phyloP scores from a whole-genome alignment of 352 stramenopile species.

The Pythium apleroticum region DNA sequence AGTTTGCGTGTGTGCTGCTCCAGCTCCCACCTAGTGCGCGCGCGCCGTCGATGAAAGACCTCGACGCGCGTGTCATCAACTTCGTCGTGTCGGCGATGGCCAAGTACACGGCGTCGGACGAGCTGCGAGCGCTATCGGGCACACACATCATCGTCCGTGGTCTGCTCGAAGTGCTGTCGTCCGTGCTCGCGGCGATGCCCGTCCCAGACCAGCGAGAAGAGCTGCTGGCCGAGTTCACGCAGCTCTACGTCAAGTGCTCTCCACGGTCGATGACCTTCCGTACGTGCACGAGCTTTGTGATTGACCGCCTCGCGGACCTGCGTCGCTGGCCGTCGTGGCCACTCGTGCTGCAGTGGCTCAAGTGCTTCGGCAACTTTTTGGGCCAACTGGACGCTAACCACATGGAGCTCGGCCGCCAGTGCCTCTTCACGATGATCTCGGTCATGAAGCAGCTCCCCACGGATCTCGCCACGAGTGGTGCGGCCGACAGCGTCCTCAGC shows the following conservation, averaged over 20 bases:
- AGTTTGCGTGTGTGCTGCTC: slow-evolving; percentile 64
- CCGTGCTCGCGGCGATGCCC: slow-evolving; percentile 34
- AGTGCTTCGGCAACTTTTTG: slow-evolving; percentile 63
- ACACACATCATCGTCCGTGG: slow-evolving; percentile 62
- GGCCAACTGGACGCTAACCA: slow-evolving; percentile 55
- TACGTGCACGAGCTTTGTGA: slow-evolving; percentile 68
- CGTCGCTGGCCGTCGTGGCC: slow-evolving; percentile 53
- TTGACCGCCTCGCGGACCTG: slow-evolving; percentile 54
- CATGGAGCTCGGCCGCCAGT: slow-evolving; percentile 60
- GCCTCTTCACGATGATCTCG: slow-evolving; percentile 66
- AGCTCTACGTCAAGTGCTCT: slow-evolving; percentile 66
- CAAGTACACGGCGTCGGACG: slow-evolving; percentile 62
- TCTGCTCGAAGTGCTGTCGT: slow-evolving; percentile 59
- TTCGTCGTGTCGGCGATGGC: slow-evolving; percentile 63
- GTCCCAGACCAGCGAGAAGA: slow-evolving; percentile 32
- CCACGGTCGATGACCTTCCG: slow-evolving; percentile 73
- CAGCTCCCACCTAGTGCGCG: slow-evolving; percentile 19
- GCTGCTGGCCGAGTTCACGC: slow-evolving; percentile 58
- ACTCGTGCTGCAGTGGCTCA: slow-evolving; percentile 69
- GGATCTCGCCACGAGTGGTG: slow-evolving; percentile 42
- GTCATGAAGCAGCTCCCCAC: slow-evolving; percentile 74
- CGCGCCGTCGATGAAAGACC: slow-evolving; percentile 15
- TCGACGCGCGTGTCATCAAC: slow-evolving; percentile 45
- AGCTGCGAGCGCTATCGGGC: slow-evolving; percentile 51
- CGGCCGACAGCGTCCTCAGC: slow-evolving; percentile 51